Evolutionary conservation across 139 green algal species (phyloP).

Genomic region (Chlorella sp.): DNA sequence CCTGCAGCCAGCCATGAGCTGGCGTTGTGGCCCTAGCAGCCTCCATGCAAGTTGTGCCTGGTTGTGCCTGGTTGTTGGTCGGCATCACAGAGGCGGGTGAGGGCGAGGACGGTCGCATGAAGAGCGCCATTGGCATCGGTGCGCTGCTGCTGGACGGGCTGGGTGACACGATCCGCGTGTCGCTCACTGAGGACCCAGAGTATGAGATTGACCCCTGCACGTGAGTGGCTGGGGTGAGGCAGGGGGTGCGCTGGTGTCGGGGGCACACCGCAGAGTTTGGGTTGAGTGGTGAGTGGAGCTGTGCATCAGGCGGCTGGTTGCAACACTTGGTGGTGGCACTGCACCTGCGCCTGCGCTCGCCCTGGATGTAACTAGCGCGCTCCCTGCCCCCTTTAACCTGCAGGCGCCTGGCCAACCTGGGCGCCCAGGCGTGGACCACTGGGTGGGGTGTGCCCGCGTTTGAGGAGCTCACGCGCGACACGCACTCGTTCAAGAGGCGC

Average conservation of each 20-base stretch:
- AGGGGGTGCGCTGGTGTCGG: no score
- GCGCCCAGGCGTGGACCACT: conserved; percentile 37
- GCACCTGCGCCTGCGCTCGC: no score
- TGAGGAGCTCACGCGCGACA: conserved; percentile 80
- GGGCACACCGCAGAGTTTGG: no score
- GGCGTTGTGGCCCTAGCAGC: no score
- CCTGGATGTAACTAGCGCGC: no score
- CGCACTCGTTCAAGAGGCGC: conserved; percentile 77
- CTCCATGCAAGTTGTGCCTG: no score
- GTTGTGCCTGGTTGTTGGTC: no score
- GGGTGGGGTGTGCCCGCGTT: conserved; percentile 71
- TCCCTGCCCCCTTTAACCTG: no score
- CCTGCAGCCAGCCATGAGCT: no score
- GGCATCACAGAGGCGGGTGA: conserved; percentile 92
- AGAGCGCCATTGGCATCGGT: conserved; percentile 96
- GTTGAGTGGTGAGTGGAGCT: not conserved
- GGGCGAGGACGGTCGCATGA: conserved; percentile 98
- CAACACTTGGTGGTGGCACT: no score
- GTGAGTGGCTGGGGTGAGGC: not conserved
- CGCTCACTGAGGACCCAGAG: conserved; percentile 87
- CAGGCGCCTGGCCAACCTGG: conserved; percentile 68
- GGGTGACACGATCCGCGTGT: conserved; percentile 97
- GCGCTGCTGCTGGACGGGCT: conserved; percentile 96
- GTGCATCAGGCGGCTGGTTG: no score
- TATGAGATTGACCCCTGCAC: conserved; percentile 94